A percentile compares a stretch with the other conserved stretches of the same genome.
Evolutionary conservation across 1,139 yeast species (phyloP).

Genomic region (Candida neerlandica): DNA sequence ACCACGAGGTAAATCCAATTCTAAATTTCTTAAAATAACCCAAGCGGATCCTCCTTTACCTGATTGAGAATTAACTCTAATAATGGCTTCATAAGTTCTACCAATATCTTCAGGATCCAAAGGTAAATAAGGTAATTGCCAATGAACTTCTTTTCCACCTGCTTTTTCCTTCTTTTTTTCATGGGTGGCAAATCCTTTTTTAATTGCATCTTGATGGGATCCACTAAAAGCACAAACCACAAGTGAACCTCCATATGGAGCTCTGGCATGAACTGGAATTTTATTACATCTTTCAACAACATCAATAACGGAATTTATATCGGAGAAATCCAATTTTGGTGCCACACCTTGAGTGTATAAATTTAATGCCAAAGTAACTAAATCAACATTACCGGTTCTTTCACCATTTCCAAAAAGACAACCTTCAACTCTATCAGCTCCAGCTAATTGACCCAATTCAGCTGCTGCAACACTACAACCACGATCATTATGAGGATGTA

Average conservation of each 20-base stretch:
- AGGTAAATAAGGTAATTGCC: constrained; percentile 52
- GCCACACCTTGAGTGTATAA: constrained; percentile 50
- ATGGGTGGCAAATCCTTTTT: constrained; percentile 44
- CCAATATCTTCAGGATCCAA: constrained; percentile 54
- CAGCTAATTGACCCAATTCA: constrained; percentile 51
- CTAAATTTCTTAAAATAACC: constrained; percentile 50
- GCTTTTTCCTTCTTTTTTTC: constrained; percentile 31
- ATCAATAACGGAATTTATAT: constrained; percentile 42
- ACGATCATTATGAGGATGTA: constrained; percentile 53
- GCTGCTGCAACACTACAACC: constrained; percentile 56
- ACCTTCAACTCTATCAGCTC: constrained; percentile 55
- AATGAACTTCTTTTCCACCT: constrained; percentile 25
- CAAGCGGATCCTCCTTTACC: constrained; percentile 57
- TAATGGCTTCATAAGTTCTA: constrained; percentile 53
- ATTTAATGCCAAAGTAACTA: constrained; percentile 50
- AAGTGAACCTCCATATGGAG: constrained; percentile 52
- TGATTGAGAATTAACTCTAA: constrained; percentile 52
- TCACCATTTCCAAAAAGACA: constrained; percentile 55
- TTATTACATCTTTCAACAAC: constrained; percentile 50
- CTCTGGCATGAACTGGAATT: constrained; percentile 49
- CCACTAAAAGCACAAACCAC: constrained; percentile 55
- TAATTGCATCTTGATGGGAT: constrained; percentile 54
- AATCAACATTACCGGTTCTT: constrained; percentile 53
- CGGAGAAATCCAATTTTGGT: constrained; percentile 49
- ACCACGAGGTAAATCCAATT: constrained; percentile 50